A percentile compares a stretch with the other conserved stretches of the same genome.
Evolutionary conservation across 2,329 filamentous ascomycete genomes (phyloP).

Genomic region (Ceratocystiopsis minuta): DNA sequence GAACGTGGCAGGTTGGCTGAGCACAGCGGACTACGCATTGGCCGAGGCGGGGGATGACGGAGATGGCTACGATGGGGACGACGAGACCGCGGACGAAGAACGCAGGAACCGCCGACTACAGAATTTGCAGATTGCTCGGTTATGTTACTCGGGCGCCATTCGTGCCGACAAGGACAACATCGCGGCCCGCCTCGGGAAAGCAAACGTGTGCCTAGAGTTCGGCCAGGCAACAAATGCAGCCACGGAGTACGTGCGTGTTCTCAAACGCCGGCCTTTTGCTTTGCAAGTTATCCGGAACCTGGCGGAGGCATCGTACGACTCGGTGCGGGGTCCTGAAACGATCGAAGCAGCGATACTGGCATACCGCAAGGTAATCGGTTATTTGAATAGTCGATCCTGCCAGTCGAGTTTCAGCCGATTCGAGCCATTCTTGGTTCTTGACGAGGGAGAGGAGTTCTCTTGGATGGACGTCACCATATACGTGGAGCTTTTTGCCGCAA

Average conservation of each 20-base stretch:
- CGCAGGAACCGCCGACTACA: conserved; percentile 13
- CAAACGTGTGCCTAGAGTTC: conserved; percentile 36
- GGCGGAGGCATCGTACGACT: conserved; percentile 38
- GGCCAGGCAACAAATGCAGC: conserved; percentile 36
- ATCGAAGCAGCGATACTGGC: conserved; percentile 26
- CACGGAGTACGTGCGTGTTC: conserved; percentile 35
- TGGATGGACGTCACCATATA: conserved; percentile 84
- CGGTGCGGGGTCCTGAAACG: conserved; percentile 24
- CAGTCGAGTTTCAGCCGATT: conserved; percentile 4
- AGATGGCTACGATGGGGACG: conserved; percentile 12
- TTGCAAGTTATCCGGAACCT: conserved; percentile 35
- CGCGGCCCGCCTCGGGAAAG: conserved; percentile 41
- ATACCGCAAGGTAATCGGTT: conserved; percentile 29
- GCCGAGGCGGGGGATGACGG: conserved; percentile 27
- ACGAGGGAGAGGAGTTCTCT: conserved; percentile 23
- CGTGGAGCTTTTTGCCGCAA: conserved; percentile 56
- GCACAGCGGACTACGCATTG: conserved; percentile 38
- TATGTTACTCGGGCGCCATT: conserved; percentile 42
- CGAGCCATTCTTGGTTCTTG: conserved; percentile 9
- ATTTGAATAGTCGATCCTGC: conserved; percentile 15
- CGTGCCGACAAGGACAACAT: conserved; percentile 37
- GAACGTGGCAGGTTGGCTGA: conserved; percentile 39
- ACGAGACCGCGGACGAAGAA: conserved; percentile 23
- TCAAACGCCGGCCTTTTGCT: conserved; percentile 34
- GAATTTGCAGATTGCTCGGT: conserved; percentile 34